Evolutionary conservation across 2,329 filamentous ascomycete genomes (phyloP).

Genomic region (Monilinia polystroma): DNA sequence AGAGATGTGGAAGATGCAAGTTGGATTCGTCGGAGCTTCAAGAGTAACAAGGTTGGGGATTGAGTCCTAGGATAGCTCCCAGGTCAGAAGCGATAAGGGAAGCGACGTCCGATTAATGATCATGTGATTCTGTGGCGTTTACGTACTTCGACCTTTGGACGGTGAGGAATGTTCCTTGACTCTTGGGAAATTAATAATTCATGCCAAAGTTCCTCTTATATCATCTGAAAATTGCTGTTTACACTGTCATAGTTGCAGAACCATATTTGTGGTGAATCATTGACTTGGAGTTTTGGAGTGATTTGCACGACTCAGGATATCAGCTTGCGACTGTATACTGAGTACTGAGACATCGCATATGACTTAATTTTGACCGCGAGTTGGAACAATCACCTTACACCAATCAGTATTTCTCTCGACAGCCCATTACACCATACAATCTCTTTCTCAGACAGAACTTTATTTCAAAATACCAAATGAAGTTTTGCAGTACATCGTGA

Average conservation of each 20-base stretch:
- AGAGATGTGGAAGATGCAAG: slow-evolving; percentile 24
- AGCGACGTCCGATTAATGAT: slow-evolving; percentile 28
- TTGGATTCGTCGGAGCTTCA: slow-evolving; percentile 28
- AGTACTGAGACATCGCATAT: slow-evolving; percentile 23
- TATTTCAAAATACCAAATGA: slow-evolving; percentile 37
- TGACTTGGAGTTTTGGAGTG: slow-evolving; percentile 12
- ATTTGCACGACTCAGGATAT: slow-evolving; percentile 22
- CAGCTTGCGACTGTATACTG: slow-evolving; percentile 8
- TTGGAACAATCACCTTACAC: slow-evolving; percentile 14
- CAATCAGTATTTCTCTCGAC: slow-evolving; percentile 4
- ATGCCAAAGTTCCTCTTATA: background rate
- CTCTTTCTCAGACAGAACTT: slow-evolving; percentile 23
- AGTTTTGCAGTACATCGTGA: slow-evolving; percentile 43
- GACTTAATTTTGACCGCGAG: slow-evolving; percentile 23
- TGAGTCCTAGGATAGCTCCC: slow-evolving; percentile 19
- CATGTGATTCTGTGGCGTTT: slow-evolving; percentile 28
- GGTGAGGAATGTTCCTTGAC: slow-evolving; percentile 16
- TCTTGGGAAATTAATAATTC: slow-evolving; percentile 15
- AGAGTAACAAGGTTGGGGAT: slow-evolving; percentile 22
- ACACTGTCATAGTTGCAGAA: background rate
- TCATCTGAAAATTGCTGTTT: slow-evolving; percentile 12
- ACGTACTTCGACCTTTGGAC: slow-evolving; percentile 12
- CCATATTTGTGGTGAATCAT: slow-evolving; percentile 11
- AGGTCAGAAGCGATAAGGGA: slow-evolving; percentile 33
- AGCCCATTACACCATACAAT: slow-evolving; percentile 18